These are phyloP conservation scores for Solanum chacoense DNA, from an alignment of 305 asterid genomes.

Conservation along the genomic window DNA sequence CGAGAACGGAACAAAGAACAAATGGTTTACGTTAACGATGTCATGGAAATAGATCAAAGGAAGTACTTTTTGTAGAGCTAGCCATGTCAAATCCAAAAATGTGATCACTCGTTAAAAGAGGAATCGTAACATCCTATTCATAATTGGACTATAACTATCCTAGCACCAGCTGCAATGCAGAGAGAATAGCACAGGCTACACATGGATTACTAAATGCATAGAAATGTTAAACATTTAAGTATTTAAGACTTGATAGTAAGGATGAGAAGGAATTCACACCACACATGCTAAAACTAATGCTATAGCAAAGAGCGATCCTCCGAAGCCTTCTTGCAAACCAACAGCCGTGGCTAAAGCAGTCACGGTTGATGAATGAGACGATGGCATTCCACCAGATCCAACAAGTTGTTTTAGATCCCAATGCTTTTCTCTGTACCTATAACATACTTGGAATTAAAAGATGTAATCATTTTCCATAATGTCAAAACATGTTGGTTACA, in stretches of 20 bases:
- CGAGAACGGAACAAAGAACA: not conserved
- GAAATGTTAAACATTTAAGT: not conserved
- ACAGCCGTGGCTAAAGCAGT: slow-evolving; percentile 78
- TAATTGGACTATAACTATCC: not conserved
- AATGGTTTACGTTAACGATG: not conserved
- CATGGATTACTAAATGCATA: not conserved
- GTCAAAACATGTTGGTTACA: not conserved
- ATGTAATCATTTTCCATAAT: not conserved
- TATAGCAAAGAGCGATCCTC: slow-evolving; percentile 59
- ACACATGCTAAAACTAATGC: slow-evolving; percentile 75
- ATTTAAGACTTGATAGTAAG: not conserved
- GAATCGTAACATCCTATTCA: not conserved
- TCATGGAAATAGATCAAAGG: not conserved
- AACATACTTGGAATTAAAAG: slow-evolving; percentile 20
- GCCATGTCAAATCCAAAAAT: not conserved
- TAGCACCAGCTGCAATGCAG: not conserved
- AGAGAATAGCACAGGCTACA: not conserved
- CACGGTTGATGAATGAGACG: slow-evolving; percentile 93
- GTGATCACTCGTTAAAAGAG: not conserved
- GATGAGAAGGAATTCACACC: slow-evolving; percentile 26
- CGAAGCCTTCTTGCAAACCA: slow-evolving; percentile 78
- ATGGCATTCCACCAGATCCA: slow-evolving; percentile 98
- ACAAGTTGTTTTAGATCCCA: slow-evolving; percentile 75
- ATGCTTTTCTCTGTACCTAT: slow-evolving; percentile 78
- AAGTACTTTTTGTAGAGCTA: not conserved